phyloP scores from a whole-genome alignment of 2,329 filamentous ascomycete genomes.

The Exophiala viscosa region DNA sequence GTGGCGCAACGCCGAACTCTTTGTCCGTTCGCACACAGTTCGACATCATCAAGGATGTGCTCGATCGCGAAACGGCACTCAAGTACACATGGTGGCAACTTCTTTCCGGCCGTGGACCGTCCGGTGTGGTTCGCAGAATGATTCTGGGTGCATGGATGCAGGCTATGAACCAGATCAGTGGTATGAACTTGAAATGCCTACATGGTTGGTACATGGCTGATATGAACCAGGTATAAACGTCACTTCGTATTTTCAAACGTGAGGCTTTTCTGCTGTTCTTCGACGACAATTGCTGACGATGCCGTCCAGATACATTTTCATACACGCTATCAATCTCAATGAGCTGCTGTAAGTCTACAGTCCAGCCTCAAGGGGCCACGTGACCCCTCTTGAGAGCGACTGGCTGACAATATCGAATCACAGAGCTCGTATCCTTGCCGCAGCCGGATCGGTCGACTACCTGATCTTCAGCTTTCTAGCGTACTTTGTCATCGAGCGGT shows the following conservation, averaged over 20 bases:
- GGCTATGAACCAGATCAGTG: constrained; percentile 36
- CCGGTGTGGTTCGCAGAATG: constrained; percentile 42
- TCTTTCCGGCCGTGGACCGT: constrained; percentile 39
- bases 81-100: constrained; percentile 46
- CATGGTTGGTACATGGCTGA: no score
- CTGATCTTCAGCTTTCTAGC: constrained; percentile 42
- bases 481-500: constrained; percentile 48
- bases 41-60: constrained; percentile 36
- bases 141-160: constrained; percentile 45
- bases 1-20: constrained; percentile 31
- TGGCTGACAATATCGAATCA: not conserved
- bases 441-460: constrained; percentile 47
- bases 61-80: constrained; percentile 45
- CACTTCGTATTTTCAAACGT: constrained; percentile 32
- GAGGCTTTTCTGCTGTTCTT: not conserved
- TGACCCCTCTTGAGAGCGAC: not conserved
- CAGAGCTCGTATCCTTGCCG: constrained; percentile 42
- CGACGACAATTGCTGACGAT: not conserved
- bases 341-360: constrained; percentile 24
- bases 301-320: constrained; percentile 41
- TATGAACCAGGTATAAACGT: no score
- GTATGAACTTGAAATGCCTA: no score
- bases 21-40: constrained; percentile 33
- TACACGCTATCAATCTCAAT: constrained; percentile 40
- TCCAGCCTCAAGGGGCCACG: not conserved